These are phyloP conservation scores for Eutypella sp. DNA, from an alignment of 2,329 filamentous ascomycete species.

Conservation along the genomic window DNA sequence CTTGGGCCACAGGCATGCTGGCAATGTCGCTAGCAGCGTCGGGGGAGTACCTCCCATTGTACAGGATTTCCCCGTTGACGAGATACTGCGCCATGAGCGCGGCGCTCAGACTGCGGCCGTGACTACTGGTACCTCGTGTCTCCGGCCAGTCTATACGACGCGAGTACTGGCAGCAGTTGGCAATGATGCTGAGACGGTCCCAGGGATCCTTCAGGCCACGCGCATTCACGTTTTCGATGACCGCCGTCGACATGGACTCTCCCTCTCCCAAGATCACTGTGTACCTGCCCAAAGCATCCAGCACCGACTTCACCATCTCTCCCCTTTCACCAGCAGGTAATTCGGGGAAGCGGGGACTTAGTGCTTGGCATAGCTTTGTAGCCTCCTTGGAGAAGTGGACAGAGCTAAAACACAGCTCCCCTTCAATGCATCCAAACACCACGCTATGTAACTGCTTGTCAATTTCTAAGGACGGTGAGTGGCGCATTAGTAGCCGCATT, in stretches of 20 bases:
- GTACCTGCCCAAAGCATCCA: neutral
- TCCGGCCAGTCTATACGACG: slow-evolving; percentile 4
- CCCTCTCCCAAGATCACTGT: neutral
- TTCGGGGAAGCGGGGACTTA: too few relatives aligned
- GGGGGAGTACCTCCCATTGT: neutral
- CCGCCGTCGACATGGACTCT: slow-evolving; percentile 2
- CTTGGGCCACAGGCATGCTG: neutral
- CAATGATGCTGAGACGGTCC: slow-evolving; percentile 7
- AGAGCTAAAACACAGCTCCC: slow-evolving; percentile 6
- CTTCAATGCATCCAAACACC: slow-evolving; percentile 10
- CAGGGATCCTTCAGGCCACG: neutral
- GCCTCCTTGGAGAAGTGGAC: neutral
- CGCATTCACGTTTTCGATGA: slow-evolving; percentile 5
- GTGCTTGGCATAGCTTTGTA: neutral
- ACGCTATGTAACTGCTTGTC: slow-evolving; percentile 12
- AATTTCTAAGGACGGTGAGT: slow-evolving; percentile 11
- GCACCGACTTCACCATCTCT: neutral
- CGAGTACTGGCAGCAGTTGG: slow-evolving; percentile 5
- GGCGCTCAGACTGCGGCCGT: slow-evolving; percentile 2
- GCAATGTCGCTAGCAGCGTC: neutral
- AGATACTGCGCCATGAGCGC: slow-evolving; percentile 7
- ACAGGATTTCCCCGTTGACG: slow-evolving; percentile 7
- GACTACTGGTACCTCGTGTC: neutral
- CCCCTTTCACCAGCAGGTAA: too few relatives aligned
- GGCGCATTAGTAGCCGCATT: slow-evolving; percentile 25